A percentile compares a stretch with the other conserved stretches of the same genome.
Evolutionary conservation across 106 monocot species (phyloP).

Genomic region (Dendrobium huoshanense): DNA sequence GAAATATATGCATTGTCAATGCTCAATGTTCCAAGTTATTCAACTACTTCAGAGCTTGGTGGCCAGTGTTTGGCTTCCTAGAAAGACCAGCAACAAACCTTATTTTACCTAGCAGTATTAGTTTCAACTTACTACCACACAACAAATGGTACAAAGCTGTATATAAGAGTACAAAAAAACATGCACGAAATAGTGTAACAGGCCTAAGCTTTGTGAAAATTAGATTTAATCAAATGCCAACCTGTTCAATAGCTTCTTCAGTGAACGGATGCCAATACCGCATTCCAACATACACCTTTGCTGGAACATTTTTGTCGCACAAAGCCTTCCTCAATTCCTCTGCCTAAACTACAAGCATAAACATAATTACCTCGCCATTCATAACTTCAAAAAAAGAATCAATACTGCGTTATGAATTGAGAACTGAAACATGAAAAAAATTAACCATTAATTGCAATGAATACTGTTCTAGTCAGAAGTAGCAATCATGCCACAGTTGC

Average conservation of each 20-base stretch:
- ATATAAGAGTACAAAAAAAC: background rate
- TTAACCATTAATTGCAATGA: background rate
- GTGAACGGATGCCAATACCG: conserved; percentile 99
- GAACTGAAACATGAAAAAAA: background rate
- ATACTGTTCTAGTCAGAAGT: background rate
- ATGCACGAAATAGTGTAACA: background rate
- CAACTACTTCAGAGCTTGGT: background rate
- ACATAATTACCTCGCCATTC: background rate
- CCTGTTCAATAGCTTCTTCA: conserved; percentile 97
- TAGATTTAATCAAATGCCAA: conserved; percentile 13
- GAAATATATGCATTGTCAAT: background rate
- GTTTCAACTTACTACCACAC: background rate
- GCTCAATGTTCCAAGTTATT: background rate
- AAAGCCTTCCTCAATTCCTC: conserved; percentile 74
- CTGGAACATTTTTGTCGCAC: conserved; percentile 64
- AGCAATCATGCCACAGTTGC: background rate
- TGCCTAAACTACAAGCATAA: conserved; percentile 42
- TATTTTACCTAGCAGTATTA: background rate
- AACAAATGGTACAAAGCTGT: background rate
- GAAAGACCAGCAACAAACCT: background rate
- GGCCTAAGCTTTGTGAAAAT: background rate
- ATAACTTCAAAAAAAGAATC: background rate
- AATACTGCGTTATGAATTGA: background rate
- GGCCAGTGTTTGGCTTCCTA: background rate
- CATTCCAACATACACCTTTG: conserved; percentile 99